Evolutionary conservation across 106 monocot genomes (phyloP), one percentile per base, ranked within the genome.

Genomic region (Dactylorhiza incarnata): DNA sequence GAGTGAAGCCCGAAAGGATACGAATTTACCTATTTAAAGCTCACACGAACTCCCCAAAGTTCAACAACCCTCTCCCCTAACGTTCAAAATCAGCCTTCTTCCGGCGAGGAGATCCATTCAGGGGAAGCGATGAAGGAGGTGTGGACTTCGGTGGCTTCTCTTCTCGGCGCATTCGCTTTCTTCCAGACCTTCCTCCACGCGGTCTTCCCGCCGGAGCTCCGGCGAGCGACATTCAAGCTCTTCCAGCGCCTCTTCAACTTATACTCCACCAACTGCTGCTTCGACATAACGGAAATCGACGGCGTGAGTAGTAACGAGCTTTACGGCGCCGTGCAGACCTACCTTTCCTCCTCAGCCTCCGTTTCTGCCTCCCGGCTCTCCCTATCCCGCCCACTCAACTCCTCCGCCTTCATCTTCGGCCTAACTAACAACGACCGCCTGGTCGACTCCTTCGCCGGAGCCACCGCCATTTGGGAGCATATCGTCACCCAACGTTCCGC

Each of bases 271-370:
- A 89, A 87, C 83, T 89, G 85, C 87, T 95, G 86, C 87, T 92
- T 92, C 75, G 89, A 92, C 82, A 89, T 92, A 66, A 84, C 85
- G 5, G 92, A 92, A 76, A 87, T 81, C 77, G 92, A 95, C 73
- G 92, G 92, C 25, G 87, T 95, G 20, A 89, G 77, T 86, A 95
- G 87, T 78, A 95, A 95, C 77, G 92, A 95, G 84, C 87, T 95
- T 73, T 92, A 95, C 85, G 86, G 79, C 73, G 89, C 95, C 63
- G 92, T 92, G 46, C 92, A 92, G 79, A 83, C 90, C 75, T 95
- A 95, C 74, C 87, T 95, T 10, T 88, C 87, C 83, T 48, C 74
- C 67, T 86, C 86, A 2, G 86, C 87, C 50, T 83, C 95, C 12
- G 82, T 83, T 65, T 75, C 88, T 50, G 73, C 79, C 72, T 68